These are phyloP conservation scores for Globisporangium yorkense DNA, from an alignment of 352 stramenopile genomes.

Conservation along the genomic window DNA sequence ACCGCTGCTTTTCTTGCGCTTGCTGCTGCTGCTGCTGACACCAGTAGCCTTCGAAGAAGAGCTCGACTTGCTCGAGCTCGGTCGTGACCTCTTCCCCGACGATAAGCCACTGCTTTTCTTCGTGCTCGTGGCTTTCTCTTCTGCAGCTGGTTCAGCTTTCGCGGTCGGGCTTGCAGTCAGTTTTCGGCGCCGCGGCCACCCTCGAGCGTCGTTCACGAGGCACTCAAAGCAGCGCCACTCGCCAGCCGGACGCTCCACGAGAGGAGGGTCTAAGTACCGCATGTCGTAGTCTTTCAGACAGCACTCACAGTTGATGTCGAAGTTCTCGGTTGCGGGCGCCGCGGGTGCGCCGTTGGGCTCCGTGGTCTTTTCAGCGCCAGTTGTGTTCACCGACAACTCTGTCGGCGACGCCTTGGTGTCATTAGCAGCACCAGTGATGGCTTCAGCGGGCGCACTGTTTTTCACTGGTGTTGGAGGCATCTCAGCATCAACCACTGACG, in stretches of 20 bases:
- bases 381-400: background rate
- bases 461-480: background rate
- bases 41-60: constrained; percentile 44
- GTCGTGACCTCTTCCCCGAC: constrained; percentile 32
- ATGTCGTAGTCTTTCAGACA: constrained; percentile 83
- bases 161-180: constrained; percentile 14
- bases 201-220: constrained; percentile 79
- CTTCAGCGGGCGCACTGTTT: background rate
- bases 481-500: background rate
- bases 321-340: constrained; percentile 27
- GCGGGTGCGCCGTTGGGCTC: constrained; percentile 4
- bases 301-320: constrained; percentile 73
- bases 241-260: constrained; percentile 61
- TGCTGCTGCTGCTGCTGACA: constrained; percentile 31
- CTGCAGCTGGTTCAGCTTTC: constrained; percentile 10
- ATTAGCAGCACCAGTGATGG: background rate
- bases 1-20: constrained; percentile 35
- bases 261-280: constrained; percentile 74
- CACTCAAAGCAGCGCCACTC: constrained; percentile 88
- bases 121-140: constrained; percentile 10
- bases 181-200: constrained; percentile 64
- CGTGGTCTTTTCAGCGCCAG: background rate
- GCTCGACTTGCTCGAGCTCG: constrained; percentile 27
- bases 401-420: background rate
- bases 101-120: constrained; percentile 37